Conservation (phyloP, 805 yeast species). For the Maudiozyma bulderi region DNA sequence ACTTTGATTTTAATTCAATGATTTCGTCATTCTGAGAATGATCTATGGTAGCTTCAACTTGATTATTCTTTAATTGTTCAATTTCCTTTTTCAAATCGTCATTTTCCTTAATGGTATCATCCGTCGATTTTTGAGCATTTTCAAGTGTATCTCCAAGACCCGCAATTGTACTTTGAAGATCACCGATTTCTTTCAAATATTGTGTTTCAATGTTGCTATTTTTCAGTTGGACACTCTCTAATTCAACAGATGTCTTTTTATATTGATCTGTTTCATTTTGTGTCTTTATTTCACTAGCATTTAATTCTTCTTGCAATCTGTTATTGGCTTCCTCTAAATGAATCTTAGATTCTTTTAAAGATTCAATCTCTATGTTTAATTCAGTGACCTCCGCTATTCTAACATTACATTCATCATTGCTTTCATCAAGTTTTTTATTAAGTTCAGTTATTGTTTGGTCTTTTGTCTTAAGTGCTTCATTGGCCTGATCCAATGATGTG, state of each 20-base stretch:
- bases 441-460: conserved; percentile 13
- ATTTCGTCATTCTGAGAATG: background rate
- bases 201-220: conserved; percentile 25
- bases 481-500: background rate
- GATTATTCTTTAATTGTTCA: conserved; percentile 8
- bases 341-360: conserved; percentile 23
- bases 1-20: background rate
- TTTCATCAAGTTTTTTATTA: conserved; percentile 17
- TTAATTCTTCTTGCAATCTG: conserved; percentile 25
- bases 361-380: conserved; percentile 27
- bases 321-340: conserved; percentile 24
- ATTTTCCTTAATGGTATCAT: conserved; percentile 9
- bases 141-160: conserved; percentile 26
- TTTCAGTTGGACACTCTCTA: conserved; percentile 23
- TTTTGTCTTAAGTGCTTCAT: conserved; percentile 1
- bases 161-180: conserved; percentile 29
- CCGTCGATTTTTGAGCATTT: background rate
- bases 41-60: background rate
- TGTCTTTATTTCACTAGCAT: conserved; percentile 17
- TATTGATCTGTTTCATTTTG: conserved; percentile 11
- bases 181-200: conserved; percentile 31
- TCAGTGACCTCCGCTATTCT: conserved; percentile 31
- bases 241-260: conserved; percentile 16
- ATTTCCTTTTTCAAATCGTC: background rate
- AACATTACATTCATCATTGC: conserved; percentile 29